Percentiles rank a stretch among this genome's conserved stretches.
Conservation (phyloP, 1,284 basidiomycete species). For the Wallemia mellicola region DNA sequence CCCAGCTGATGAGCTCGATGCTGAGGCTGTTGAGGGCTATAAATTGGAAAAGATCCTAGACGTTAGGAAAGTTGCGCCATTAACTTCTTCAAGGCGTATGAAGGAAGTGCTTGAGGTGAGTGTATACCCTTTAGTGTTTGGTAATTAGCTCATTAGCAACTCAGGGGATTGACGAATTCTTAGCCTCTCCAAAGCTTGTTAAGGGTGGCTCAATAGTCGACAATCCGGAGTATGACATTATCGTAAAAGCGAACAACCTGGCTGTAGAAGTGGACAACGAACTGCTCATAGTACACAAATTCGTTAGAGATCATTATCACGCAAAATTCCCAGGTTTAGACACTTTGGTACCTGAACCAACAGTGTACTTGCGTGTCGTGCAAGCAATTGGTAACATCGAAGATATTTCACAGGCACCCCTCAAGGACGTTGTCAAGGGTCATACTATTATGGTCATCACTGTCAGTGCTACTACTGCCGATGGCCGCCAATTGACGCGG, state of each 20-base stretch:
- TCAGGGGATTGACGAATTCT: slow-evolving; percentile 66
- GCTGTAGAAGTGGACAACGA: slow-evolving; percentile 98
- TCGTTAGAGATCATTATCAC: slow-evolving; percentile 92
- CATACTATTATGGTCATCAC: slow-evolving; percentile 88
- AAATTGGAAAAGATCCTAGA: slow-evolving; percentile 54
- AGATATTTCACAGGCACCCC: slow-evolving; percentile 54
- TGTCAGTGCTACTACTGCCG: slow-evolving; percentile 72
- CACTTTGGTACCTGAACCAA: slow-evolving; percentile 66
- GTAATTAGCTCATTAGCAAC: not conserved
- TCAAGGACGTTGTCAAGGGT: slow-evolving; percentile 52
- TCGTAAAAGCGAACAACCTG: slow-evolving; percentile 90
- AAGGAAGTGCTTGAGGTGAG: slow-evolving; percentile 47
- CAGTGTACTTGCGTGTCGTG: slow-evolving; percentile 76
- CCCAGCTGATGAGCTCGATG: slow-evolving; percentile 76
- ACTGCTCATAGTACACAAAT: slow-evolving; percentile 91
- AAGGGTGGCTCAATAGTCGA: slow-evolving; percentile 40
- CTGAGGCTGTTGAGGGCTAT: slow-evolving; percentile 71
- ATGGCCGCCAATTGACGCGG: slow-evolving; percentile 39
- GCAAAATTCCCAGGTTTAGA: slow-evolving; percentile 91
- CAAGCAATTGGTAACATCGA: slow-evolving; percentile 58
- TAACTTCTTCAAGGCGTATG: slow-evolving; percentile 63
- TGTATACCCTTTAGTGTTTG: not conserved
- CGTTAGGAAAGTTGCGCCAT: slow-evolving; percentile 55
- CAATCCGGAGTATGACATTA: slow-evolving; percentile 83
- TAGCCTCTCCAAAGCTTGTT: slow-evolving; percentile 42